phyloP scores from a whole-genome alignment of 2,329 filamentous ascomycete species.

The Knufia fluminis region DNA sequence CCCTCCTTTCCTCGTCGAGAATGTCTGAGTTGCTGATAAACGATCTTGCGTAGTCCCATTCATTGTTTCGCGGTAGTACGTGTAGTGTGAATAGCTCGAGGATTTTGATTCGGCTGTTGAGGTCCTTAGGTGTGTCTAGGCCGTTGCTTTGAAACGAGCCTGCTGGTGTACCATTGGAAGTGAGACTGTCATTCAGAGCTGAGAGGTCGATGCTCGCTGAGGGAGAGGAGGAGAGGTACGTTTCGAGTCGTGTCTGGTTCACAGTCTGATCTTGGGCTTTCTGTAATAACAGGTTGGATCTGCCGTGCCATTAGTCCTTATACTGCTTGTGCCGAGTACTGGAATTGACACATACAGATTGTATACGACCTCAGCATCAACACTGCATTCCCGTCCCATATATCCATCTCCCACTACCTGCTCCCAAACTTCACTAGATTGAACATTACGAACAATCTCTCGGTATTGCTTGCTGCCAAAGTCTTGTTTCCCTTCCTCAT shows the following conservation, averaged over 20 bases:
- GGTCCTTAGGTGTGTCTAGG: conserved; percentile 72
- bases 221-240: conserved; percentile 68
- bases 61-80: conserved; percentile 81
- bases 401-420: conserved; percentile 83
- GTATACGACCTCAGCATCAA: conserved; percentile 82
- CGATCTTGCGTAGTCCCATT: conserved; percentile 91
- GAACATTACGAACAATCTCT: conserved; percentile 68
- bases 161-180: conserved; percentile 25
- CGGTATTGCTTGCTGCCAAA: conserved; percentile 86
- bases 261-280: conserved; percentile 74
- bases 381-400: conserved; percentile 75
- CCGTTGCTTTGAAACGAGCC: conserved; percentile 40
- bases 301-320: conserved; percentile 30
- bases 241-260: conserved; percentile 82
- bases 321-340: no score
- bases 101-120: conserved; percentile 78
- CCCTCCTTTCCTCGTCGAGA: conserved; percentile 81
- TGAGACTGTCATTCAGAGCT: conserved; percentile 50
- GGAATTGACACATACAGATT: conserved; percentile 34
- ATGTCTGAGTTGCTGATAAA: conserved; percentile 82
- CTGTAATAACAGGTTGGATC: conserved; percentile 80
- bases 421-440: conserved; percentile 89
- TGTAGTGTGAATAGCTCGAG: conserved; percentile 93
- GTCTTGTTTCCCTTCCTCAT: conserved; percentile 78
- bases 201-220: conserved; percentile 8